Evolutionary conservation across 2,329 filamentous ascomycete genomes (phyloP), one percentile per base, ranked within the genome.

Genomic region (Gaeumannomyces sp.): DNA sequence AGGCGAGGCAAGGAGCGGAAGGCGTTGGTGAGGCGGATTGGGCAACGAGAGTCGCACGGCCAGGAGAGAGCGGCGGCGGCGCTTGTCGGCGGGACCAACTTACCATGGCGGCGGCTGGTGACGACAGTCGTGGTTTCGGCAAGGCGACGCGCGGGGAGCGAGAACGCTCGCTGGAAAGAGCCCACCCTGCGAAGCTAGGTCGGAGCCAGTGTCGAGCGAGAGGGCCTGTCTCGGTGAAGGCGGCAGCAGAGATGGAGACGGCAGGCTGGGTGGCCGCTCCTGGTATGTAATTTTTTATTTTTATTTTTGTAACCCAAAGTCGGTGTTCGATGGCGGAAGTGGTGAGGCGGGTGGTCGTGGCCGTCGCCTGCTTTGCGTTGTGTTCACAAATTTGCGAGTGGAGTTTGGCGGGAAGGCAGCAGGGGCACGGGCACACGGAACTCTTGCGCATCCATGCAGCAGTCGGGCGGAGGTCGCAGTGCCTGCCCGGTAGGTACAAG

Each of bases 31-130:
- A 5, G 45, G n/a, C n/a, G 11, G 45, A 53, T n/a, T 53, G 45
- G 22, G 45, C 45, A 53, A 6, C 45, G 45, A 53, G 45, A n/a
- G 5, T 53, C 6, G 45, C 45, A n/a, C 22, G 22, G 45, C 22
- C 7, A n/a, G 45, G 45, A 53, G 45, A 53, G 45, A 53, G 45
- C 45, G 22, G 19, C 45, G 45, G 19, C 19, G 45, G 45, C 22
- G 45, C 45, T 53, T n/a, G 22, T 60, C 29, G 61, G 61, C 61
- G 38, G 61, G 45, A 56, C 38, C 57, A 38, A 62, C 61, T 62
- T 28, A 62, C 61, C 61, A 62, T 62, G 45, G 28, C 57, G 61
- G 33, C 31, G 50, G 38, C 25, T 28, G 57, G 25, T 59, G 45
- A 59, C 25, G 57, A 31, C 28, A 59, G 25, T 22, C 28, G 28